Conservation (phyloP, 495 filamentous ascomycete genomes). For the Neurospora africana region DNA sequence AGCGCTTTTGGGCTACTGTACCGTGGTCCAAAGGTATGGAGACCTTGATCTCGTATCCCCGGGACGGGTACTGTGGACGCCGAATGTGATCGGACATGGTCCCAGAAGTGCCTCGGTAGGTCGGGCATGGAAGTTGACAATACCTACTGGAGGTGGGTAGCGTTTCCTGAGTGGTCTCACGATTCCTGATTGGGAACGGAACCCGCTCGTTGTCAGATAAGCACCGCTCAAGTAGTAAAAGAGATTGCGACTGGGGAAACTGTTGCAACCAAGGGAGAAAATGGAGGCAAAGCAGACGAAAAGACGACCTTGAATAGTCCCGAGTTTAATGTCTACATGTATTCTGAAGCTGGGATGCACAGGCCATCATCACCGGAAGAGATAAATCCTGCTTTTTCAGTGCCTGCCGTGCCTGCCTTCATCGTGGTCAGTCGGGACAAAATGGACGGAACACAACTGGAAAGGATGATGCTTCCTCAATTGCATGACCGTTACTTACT, state of each 20-base stretch:
- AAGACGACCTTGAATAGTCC: not conserved
- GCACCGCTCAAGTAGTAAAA: not conserved
- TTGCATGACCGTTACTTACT: not conserved
- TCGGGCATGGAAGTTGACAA: not conserved
- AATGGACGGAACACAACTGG: not conserved
- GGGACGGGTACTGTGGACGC: not conserved
- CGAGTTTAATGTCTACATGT: no score
- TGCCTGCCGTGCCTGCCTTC: not conserved
- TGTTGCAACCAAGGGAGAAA: not conserved
- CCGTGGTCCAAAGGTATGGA: not conserved
- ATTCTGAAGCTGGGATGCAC: not conserved
- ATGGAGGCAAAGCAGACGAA: not conserved
- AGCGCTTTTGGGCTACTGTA: not conserved
- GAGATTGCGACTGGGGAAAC: not conserved
- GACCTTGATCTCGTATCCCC: not conserved
- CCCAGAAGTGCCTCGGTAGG: not conserved
- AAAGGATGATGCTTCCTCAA: not conserved
- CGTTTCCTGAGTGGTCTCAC: not conserved
- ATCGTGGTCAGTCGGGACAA: not conserved
- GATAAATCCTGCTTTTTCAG: not conserved
- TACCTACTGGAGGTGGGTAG: not conserved
- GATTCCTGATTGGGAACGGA: not conserved
- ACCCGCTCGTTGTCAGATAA: not conserved
- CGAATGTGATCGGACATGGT: not conserved
- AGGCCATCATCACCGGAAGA: not conserved